Percentiles rank a stretch among this genome's conserved stretches.
These are phyloP conservation scores for Priceomyces haplophilus DNA, from an alignment of 805 yeast genomes.

Conservation along the genomic window DNA sequence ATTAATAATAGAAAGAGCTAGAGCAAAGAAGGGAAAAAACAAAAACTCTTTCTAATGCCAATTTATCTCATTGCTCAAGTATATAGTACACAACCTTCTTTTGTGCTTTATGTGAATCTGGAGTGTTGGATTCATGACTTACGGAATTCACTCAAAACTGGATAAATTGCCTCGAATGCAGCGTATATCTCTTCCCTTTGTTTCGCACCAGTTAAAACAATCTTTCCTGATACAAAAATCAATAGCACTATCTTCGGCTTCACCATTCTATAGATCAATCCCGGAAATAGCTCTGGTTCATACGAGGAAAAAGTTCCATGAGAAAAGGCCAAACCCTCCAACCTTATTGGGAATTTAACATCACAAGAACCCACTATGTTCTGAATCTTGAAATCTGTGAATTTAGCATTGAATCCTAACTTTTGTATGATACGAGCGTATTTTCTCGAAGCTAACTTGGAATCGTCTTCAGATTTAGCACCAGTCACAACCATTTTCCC, in stretches of 20 bases:
- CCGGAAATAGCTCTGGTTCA: conserved; percentile 98
- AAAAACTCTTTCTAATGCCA: conserved; percentile 1
- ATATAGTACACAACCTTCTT: conserved; percentile 9
- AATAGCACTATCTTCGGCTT: conserved; percentile 95
- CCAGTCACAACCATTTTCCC: conserved; percentile 99
- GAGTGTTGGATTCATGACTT: conserved; percentile 47
- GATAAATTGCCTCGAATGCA: conserved; percentile 97
- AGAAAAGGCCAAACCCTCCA: conserved; percentile 95
- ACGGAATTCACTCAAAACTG: conserved; percentile 96
- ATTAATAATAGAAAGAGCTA: neutral
- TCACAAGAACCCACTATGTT: conserved; percentile 98
- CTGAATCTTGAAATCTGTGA: conserved; percentile 96
- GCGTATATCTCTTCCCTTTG: conserved; percentile 98
- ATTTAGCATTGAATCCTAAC: conserved; percentile 95
- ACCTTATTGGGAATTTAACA: conserved; percentile 94
- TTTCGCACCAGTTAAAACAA: conserved; percentile 97
- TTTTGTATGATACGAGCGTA: conserved; percentile 98
- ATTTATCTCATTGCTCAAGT: neutral
- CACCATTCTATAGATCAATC: conserved; percentile 98
- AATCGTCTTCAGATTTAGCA: conserved; percentile 97
- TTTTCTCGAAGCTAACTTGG: conserved; percentile 95
- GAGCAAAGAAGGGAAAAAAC: conserved; percentile 4
- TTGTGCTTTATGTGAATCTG: neutral
- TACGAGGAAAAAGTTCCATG: conserved; percentile 99
- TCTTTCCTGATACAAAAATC: conserved; percentile 95